These are phyloP conservation scores for Candida easanensis DNA, from an alignment of 805 yeast species.

Conservation along the genomic window DNA sequence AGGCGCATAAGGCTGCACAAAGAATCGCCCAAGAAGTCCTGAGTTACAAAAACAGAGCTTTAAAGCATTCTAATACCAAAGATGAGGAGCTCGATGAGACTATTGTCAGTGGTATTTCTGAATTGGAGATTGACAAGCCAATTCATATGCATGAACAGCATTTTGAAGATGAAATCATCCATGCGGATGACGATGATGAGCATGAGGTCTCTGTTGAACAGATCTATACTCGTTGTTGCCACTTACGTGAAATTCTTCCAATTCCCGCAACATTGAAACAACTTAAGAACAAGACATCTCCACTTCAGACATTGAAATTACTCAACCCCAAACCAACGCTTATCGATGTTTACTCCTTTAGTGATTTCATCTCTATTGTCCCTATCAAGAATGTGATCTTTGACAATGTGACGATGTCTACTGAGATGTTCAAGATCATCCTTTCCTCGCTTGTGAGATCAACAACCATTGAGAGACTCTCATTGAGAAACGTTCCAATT, in stretches of 20 bases:
- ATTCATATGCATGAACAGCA: constrained; percentile 59
- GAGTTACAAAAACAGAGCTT: constrained; percentile 34
- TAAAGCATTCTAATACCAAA: constrained; percentile 17
- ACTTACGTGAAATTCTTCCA: constrained; percentile 85
- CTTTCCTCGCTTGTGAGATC: constrained; percentile 68
- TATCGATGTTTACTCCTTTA: constrained; percentile 82
- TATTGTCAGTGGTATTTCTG: constrained; percentile 20
- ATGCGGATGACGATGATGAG: constrained; percentile 18
- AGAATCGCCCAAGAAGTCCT: constrained; percentile 66
- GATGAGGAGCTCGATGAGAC: constrained; percentile 27
- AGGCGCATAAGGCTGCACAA: constrained; percentile 71
- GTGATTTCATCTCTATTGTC: constrained; percentile 84
- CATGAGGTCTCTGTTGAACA: constrained; percentile 46
- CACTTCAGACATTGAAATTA: constrained; percentile 67
- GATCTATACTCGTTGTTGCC: constrained; percentile 90
- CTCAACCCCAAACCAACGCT: constrained; percentile 87
- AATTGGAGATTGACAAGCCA: constrained; percentile 67
- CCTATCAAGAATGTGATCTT: constrained; percentile 74
- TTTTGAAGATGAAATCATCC: constrained; percentile 36
- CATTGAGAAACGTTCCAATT: constrained; percentile 75
- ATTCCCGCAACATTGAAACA: constrained; percentile 87
- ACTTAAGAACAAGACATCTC: constrained; percentile 71
- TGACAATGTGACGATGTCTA: constrained; percentile 74
- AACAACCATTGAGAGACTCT: constrained; percentile 63
- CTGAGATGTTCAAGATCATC: constrained; percentile 75